These are phyloP conservation scores for Podospora sp. DNA, from an alignment of 495 filamentous ascomycete species.

Conservation along the genomic window DNA sequence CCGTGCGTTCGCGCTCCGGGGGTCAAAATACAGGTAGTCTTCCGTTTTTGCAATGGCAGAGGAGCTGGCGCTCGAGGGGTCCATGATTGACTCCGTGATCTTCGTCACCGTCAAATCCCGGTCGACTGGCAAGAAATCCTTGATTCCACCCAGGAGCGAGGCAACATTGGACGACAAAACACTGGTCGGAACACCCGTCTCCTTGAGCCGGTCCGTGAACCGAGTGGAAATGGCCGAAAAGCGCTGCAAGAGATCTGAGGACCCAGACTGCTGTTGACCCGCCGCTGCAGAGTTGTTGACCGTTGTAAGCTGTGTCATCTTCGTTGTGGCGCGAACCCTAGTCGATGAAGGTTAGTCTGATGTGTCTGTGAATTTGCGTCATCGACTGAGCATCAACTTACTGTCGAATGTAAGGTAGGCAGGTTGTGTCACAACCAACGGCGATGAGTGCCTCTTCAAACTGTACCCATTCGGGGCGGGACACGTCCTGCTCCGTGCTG, in stretches of 20 bases:
- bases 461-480: constrained; percentile 75
- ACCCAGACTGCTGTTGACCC: constrained; percentile 55
- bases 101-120: constrained; percentile 96
- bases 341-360: constrained; percentile 33
- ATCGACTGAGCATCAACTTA: constrained; percentile 40
- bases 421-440: constrained; percentile 71
- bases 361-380: too few species aligned
- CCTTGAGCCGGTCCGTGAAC: constrained; percentile 90
- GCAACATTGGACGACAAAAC: constrained; percentile 81
- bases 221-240: constrained; percentile 87
- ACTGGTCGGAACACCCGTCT: constrained; percentile 66
- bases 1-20: constrained; percentile 85
- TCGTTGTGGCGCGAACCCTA: constrained; percentile 91
- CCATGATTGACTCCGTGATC: constrained; percentile 98
- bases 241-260: constrained; percentile 80
- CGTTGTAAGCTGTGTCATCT: constrained; percentile 98
- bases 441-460: constrained; percentile 85
- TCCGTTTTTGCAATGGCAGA: constrained; percentile 96
- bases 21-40: constrained; percentile 98
- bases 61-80: constrained; percentile 83
- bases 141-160: constrained; percentile 94
- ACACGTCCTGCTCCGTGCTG: constrained; percentile 88
- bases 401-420: constrained; percentile 84
- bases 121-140: constrained; percentile 95
- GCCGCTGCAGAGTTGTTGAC: constrained; percentile 62